Percentiles rank a stretch among this genome's conserved stretches.
phyloP scores from a whole-genome alignment of 495 filamentous ascomycete species.

The Elasticomyces elasticus region DNA sequence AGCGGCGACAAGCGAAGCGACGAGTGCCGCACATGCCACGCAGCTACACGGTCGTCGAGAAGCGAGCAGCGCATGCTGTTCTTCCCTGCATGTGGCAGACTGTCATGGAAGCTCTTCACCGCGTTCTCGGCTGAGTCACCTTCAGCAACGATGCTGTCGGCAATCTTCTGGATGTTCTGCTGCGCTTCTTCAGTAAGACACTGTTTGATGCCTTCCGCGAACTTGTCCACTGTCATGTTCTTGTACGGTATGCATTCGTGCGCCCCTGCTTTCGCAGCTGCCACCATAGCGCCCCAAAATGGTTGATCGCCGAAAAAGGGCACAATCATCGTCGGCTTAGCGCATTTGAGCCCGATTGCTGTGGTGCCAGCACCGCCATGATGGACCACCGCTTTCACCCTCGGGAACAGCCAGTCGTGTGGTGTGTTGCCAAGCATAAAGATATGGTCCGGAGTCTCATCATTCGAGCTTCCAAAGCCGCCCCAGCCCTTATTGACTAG shows the following conservation, averaged over 20 bases:
- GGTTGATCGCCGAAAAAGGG: conserved; percentile 60
- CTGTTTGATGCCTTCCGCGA: conserved; percentile 35
- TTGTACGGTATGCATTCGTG: conserved; percentile 38
- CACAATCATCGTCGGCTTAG: conserved; percentile 50
- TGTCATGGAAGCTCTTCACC: conserved; percentile 51
- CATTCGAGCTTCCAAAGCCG: conserved; percentile 40
- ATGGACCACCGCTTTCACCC: conserved; percentile 51
- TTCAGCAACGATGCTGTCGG: conserved; percentile 34
- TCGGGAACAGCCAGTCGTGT: conserved; percentile 57
- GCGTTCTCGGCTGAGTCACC: conserved; percentile 29
- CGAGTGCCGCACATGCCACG: conserved; percentile 55
- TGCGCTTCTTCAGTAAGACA: conserved; percentile 31
- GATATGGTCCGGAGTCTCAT: conserved; percentile 37
- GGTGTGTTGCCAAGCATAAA: conserved; percentile 53
- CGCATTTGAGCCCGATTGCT: conserved; percentile 48
- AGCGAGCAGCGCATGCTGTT: conserved; percentile 60
- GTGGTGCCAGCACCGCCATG: conserved; percentile 61
- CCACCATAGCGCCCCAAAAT: conserved; percentile 50
- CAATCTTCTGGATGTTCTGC: conserved; percentile 30
- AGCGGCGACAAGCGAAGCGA: conserved; percentile 50
- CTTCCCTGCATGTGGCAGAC: conserved; percentile 46
- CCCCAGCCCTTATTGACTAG: conserved; percentile 58
- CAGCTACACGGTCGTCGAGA: conserved; percentile 52
- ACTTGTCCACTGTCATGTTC: conserved; percentile 33
- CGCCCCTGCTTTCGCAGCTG: conserved; percentile 41